Conservation (phyloP, 768 basidiomycete genomes). For the Trametopsis cervina region DNA sequence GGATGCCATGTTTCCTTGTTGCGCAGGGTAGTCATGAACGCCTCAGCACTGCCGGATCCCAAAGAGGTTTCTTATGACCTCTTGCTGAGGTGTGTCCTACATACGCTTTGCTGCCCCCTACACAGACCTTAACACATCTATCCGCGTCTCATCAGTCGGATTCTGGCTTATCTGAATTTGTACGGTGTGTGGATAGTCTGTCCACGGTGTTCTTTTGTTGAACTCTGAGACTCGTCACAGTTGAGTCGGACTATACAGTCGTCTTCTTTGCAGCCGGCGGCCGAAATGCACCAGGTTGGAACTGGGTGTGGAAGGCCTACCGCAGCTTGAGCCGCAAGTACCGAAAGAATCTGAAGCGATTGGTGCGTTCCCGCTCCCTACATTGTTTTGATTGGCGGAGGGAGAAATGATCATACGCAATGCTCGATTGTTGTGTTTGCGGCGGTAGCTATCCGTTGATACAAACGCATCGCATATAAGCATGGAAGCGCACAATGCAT, state of each 20-base stretch:
- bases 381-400: no score
- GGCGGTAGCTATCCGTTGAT: no score
- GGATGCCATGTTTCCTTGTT: slow-evolving; percentile 1
- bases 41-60: slow-evolving; percentile 80
- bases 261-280: slow-evolving; percentile 83
- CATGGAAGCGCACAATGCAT: no score
- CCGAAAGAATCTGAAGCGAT: slow-evolving; percentile 78
- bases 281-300: slow-evolving; percentile 71
- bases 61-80: slow-evolving; percentile 69
- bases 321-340: slow-evolving; percentile 76
- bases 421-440: no score
- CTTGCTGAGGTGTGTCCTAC: slow-evolving; percentile 54
- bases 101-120: slow-evolving; percentile 8
- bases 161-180: slow-evolving; percentile 72
- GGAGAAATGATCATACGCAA: no score
- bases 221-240: slow-evolving; percentile 30
- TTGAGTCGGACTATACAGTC: slow-evolving; percentile 85
- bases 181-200: slow-evolving; percentile 45
- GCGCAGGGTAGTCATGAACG: slow-evolving; percentile 72
- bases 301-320: slow-evolving; percentile 91
- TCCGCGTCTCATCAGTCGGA: slow-evolving; percentile 49
- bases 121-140: slow-evolving; percentile 13
- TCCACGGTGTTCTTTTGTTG: slow-evolving; percentile 7
- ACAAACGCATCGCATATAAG: no score
- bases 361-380: slow-evolving; percentile 43